phyloP scores from a whole-genome alignment of 768 basidiomycete genomes.

The Mycena capillaripes region DNA sequence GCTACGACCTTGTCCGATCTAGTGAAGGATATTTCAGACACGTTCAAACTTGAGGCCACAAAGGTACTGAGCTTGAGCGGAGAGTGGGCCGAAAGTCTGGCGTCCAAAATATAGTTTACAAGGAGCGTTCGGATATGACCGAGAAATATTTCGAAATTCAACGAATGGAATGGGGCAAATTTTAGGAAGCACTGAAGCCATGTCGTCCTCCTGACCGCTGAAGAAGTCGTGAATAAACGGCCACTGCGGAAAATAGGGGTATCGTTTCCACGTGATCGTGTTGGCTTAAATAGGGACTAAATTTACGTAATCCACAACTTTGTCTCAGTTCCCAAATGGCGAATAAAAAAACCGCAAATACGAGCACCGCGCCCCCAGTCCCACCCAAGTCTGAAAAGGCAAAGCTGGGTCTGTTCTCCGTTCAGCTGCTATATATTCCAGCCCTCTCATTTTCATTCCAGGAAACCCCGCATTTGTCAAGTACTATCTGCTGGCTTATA shows the following conservation, averaged over 20 bases:
- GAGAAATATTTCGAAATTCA: too few relatives aligned
- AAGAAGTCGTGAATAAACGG: too few relatives aligned
- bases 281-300: too few relatives aligned
- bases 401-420: constrained; percentile 15
- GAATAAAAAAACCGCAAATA: constrained; percentile 30
- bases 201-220: too few relatives aligned
- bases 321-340: constrained; percentile 24
- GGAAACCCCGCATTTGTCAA: constrained; percentile 47
- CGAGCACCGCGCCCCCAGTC: constrained; percentile 26
- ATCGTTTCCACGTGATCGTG: neutral
- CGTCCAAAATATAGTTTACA: too few relatives aligned
- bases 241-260: too few relatives aligned
- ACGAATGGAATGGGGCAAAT: too few relatives aligned
- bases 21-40: neutral
- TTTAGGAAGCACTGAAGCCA: too few relatives aligned
- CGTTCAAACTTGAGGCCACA: constrained; percentile 10
- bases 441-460: constrained; percentile 7
- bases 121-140: too few relatives aligned
- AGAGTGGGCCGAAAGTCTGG: too few relatives aligned
- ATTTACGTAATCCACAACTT: neutral
- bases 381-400: constrained; percentile 32
- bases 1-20: neutral
- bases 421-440: neutral
- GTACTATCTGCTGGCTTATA: constrained; percentile 85
- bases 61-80: too few relatives aligned